phyloP scores from a whole-genome alignment of 768 basidiomycete species.

The Myochromella boudieri region DNA sequence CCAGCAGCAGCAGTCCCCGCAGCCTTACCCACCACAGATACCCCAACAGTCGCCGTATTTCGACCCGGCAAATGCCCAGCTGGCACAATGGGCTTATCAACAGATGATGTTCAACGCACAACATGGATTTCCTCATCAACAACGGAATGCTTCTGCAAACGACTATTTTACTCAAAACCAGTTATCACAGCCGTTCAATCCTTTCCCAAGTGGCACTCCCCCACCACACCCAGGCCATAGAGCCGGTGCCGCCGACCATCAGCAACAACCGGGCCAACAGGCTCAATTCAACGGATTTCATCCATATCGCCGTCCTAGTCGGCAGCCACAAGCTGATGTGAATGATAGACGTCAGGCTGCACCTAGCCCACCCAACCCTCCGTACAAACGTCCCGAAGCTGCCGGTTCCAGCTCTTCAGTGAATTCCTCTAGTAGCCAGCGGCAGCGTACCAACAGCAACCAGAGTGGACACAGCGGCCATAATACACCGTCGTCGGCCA shows the following conservation, averaged over 20 bases:
- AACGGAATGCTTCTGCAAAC: constrained; percentile 38
- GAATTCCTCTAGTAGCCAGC: constrained; percentile 60
- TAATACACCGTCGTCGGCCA: constrained; percentile 31
- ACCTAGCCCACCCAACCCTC: constrained; percentile 59
- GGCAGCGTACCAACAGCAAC: constrained; percentile 70
- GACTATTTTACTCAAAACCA: constrained; percentile 64
- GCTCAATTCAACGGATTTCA: constrained; percentile 64
- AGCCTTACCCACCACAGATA: constrained; percentile 47
- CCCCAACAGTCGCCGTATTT: constrained; percentile 62
- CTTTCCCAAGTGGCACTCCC: constrained; percentile 71
- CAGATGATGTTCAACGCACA: constrained; percentile 86
- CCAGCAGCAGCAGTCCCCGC: constrained; percentile 55
- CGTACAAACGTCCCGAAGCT: constrained; percentile 78
- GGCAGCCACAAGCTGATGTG: constrained; percentile 39
- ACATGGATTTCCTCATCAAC: constrained; percentile 45
- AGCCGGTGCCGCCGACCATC: constrained; percentile 36
- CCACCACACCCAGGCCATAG: constrained; percentile 57
- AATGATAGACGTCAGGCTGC: constrained; percentile 49
- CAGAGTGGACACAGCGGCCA: constrained; percentile 56
- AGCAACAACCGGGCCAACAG: constrained; percentile 37
- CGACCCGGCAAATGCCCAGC: constrained; percentile 72
- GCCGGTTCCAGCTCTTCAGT: constrained; percentile 79
- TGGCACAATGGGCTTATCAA: constrained; percentile 89
- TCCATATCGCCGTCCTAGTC: constrained; percentile 75
- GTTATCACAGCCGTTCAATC: constrained; percentile 49